A percentile compares a stretch with the other conserved stretches of the same genome.
Conservation (phyloP, 805 yeast genomes). For the Zygosaccharomyces lentus region DNA sequence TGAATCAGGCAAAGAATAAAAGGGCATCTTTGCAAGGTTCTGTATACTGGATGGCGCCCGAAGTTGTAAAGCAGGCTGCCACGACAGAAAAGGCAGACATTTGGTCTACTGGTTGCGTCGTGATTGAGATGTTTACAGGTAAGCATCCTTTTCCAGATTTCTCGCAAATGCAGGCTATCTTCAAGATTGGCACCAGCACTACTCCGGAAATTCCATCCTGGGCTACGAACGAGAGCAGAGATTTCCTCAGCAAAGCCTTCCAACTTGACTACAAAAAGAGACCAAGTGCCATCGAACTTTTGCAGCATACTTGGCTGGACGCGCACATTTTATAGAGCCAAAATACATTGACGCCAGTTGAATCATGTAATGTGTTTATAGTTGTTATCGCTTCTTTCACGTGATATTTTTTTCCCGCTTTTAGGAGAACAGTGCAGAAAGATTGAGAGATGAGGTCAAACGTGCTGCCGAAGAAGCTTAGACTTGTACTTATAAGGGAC, state of each 20-base stretch:
- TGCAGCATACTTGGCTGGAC: conserved; percentile 46
- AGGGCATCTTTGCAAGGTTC: conserved; percentile 91
- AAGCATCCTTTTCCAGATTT: conserved; percentile 94
- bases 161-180: conserved; percentile 95
- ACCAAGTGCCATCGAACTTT: conserved; percentile 66
- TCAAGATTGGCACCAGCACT: conserved; percentile 82
- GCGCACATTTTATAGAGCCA: conserved; percentile 17
- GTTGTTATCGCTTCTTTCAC: not conserved
- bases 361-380: not conserved
- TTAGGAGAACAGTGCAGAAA: not conserved
- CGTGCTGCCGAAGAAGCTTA: not conserved
- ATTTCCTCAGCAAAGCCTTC: conserved; percentile 63
- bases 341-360: not conserved
- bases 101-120: conserved; percentile 94
- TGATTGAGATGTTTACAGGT: conserved; percentile 94
- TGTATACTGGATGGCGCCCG: conserved; percentile 99
- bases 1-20: conserved; percentile 40
- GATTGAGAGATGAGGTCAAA: conserved; percentile 1
- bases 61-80: conserved; percentile 89
- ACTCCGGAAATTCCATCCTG: conserved; percentile 75
- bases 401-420: not conserved
- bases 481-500: not conserved
- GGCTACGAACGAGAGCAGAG: conserved; percentile 63
- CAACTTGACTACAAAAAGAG: conserved; percentile 70
- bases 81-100: conserved; percentile 92